A percentile compares a stretch with the other conserved stretches of the same genome.
Evolutionary conservation across 257 asterid genomes (phyloP).

Genomic region (Salvia splendens): DNA sequence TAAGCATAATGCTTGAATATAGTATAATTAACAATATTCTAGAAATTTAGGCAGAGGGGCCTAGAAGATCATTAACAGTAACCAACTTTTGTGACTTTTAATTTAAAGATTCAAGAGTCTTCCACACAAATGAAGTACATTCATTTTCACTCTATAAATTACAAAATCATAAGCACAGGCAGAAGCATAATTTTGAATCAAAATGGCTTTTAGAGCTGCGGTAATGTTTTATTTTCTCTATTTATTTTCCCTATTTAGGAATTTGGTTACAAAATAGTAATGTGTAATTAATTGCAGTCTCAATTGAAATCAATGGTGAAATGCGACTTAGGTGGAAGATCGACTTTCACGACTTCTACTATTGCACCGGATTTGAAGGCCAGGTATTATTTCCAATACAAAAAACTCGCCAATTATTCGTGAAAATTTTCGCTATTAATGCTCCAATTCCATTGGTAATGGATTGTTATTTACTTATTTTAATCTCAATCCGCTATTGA

Average conservation of each 20-base stretch:
- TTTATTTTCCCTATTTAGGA: not conserved
- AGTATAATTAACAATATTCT: not conserved
- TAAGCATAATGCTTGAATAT: no score
- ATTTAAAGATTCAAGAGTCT: conserved; percentile 15
- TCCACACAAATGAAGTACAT: not conserved
- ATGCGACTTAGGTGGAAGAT: conserved; percentile 2
- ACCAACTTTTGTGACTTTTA: not conserved
- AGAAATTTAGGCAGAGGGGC: not conserved
- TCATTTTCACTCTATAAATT: conserved; percentile 3
- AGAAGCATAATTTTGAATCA: no score
- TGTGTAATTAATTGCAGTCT: conserved; percentile 26
- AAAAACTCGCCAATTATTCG: no score
- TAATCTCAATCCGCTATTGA: no score
- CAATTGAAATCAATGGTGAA: conserved; percentile 21
- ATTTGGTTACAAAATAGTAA: not conserved
- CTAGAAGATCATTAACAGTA: not conserved
- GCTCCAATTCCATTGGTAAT: no score
- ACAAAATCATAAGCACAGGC: no score
- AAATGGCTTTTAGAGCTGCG: conserved; percentile 39
- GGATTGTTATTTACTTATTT: no score
- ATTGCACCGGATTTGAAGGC: conserved; percentile 28
- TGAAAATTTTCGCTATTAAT: no score
- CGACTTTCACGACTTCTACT: conserved; percentile 21
- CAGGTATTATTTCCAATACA: not conserved
- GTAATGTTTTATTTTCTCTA: not conserved